Conservation (phyloP, 495 filamentous ascomycete species). For the Ascodesmis nigricans region DNA sequence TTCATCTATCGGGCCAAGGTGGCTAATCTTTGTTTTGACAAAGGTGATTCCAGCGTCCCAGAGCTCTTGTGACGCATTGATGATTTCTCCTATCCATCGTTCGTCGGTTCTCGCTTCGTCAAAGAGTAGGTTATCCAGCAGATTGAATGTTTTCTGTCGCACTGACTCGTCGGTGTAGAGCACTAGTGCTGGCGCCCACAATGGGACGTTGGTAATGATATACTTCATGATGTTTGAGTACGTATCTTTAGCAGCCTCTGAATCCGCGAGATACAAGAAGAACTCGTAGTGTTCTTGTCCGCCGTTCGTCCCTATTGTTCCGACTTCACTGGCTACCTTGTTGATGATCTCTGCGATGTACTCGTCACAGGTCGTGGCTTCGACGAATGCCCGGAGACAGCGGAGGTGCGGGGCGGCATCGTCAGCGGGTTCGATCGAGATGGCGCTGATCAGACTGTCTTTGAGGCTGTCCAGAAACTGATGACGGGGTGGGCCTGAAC, state of each 20-base stretch:
- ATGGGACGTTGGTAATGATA: constrained; percentile 31
- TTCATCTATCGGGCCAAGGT: too few species aligned
- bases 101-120: too few species aligned
- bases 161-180: constrained; percentile 36
- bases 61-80: too few species aligned
- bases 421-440: constrained; percentile 35
- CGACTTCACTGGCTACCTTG: constrained; percentile 32
- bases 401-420: constrained; percentile 33
- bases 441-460: constrained; percentile 30
- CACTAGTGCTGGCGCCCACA: constrained; percentile 50
- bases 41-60: too few species aligned
- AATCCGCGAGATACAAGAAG: constrained; percentile 28
- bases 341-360: constrained; percentile 28
- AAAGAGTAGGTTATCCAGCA: constrained; percentile 37
- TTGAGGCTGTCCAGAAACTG: constrained; percentile 26
- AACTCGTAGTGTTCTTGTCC: constrained; percentile 38
- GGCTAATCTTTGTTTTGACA: too few species aligned
- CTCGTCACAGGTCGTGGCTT: constrained; percentile 23
- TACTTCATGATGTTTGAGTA: constrained; percentile 31
- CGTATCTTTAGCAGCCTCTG: constrained; percentile 24
- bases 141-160: constrained; percentile 30
- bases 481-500: too few species aligned
- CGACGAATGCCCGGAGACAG: constrained; percentile 30
- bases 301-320: constrained; percentile 33
- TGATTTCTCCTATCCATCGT: too few species aligned